Base-by-base conservation (phyloP, 495 filamentous ascomycete species). In the Margaritispora aquatica region DNA sequence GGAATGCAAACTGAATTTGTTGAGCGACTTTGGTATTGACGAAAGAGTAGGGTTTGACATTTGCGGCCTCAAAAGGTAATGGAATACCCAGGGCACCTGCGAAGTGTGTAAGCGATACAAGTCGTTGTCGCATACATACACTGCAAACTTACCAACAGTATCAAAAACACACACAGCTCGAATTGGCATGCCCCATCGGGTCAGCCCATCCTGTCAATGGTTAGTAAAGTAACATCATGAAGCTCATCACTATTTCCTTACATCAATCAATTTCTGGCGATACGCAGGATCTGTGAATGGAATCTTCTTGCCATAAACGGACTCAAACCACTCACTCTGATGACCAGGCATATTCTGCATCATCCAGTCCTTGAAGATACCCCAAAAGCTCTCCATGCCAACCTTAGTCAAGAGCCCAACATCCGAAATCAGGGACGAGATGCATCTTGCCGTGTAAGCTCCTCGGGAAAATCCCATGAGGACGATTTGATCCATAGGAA, bases 401-500 rank as follows among this genome's bases (percentile, higher is more conserved):
- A 78, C 75, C 26, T 80, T 76, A 1, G 82, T 89, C 31, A 90
- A 74, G 7, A 90, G 69, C 0, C 86, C 86, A 1, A 89, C 69
- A 46, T 80, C 73, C 3, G 71, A 74, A 49, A 90, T 82, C 69
- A 89, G 71, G 9, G 82, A 81, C 31, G 81, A 80, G 47, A 89
- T 81, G 29, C 77, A 80, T 54, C 87, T 76, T 1, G 84, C 85
- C 0, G 86, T 89, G 63, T 85, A 90, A n/a, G 86, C 86, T 9
- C 87, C 86, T 2, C 87, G 77, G 24, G 85, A 88, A 71, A 89
- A 90, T 9, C 87, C 87, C 23, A 88, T 60, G 23, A 90, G 74
- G 54, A 88, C 75, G 46, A 89, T 88, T 61, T 89, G 84, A 64
- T 89, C 87, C 11, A 83, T 80, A 21, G 80, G 77, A 36, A 79